A percentile compares a stretch with the other conserved stretches of the same genome.
These are phyloP conservation scores for Exutisphaerella laricina DNA, from an alignment of 2,329 filamentous ascomycete species.

Conservation along the genomic window DNA sequence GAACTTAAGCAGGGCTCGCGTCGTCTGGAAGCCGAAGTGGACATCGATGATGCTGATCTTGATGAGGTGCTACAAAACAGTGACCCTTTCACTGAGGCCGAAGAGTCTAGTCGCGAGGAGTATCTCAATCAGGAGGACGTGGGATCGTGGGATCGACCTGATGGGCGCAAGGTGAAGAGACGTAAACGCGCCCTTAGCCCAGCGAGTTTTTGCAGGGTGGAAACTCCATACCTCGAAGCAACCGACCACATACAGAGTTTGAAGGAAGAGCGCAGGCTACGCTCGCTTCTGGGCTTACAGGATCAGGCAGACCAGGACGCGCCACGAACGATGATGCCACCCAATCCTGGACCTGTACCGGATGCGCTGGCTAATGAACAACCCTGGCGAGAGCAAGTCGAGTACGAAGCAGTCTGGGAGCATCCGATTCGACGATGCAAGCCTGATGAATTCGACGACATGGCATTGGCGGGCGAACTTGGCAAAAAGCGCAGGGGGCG, in stretches of 20 bases:
- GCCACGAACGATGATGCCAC: conserved; percentile 1
- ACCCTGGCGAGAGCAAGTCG: conserved; percentile 45
- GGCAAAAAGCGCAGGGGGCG: conserved; percentile 11
- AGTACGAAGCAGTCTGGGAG: conserved; percentile 50
- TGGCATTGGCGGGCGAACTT: conserved; percentile 10
- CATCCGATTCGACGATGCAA: conserved; percentile 4
- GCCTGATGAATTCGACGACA: conserved; percentile 12
- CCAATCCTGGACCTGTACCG: conserved; percentile 22
- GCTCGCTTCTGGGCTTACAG: neutral
- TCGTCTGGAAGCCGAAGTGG: conserved; percentile 37
- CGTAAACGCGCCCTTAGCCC: conserved; percentile 20
- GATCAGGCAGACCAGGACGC: conserved; percentile 12
- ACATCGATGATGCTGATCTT: conserved; percentile 16
- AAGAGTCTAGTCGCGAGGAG: conserved; percentile 1
- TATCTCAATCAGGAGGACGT: neutral
- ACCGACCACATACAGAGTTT: conserved; percentile 44
- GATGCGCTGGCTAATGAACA: conserved; percentile 10
- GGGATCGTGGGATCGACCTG: neutral
- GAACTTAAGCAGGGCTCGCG: conserved; percentile 24
- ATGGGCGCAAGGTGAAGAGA: too few species aligned
- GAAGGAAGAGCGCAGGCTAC: conserved; percentile 42
- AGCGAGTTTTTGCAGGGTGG: conserved; percentile 17
- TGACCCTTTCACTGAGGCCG: conserved; percentile 13
- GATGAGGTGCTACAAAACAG: conserved; percentile 14
- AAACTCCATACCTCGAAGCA: conserved; percentile 43